Evolutionary conservation across 179 eudicot species (phyloP).

Genomic region (Amaranthus tricolor): DNA sequence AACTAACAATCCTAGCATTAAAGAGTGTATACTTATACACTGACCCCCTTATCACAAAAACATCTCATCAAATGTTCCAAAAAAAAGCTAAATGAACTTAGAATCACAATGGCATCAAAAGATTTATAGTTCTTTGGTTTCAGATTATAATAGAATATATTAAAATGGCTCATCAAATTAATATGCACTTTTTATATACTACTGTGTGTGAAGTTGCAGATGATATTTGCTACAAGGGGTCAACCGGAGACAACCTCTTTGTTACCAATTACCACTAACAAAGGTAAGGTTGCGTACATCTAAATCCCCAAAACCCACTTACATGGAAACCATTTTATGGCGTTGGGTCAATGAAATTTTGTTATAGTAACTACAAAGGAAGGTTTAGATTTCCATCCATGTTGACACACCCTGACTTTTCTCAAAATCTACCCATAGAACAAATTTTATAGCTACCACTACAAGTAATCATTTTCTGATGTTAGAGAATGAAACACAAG

Average conservation of each 20-base stretch:
- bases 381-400: not conserved
- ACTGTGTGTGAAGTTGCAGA: too few relatives aligned
- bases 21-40: not conserved
- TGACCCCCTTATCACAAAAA: not conserved
- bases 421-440: not conserved
- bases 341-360: too few relatives aligned
- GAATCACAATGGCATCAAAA: not conserved
- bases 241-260: too few relatives aligned
- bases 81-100: not conserved
- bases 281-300: too few relatives aligned
- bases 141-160: too few relatives aligned
- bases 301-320: too few relatives aligned
- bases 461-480: not conserved
- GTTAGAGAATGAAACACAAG: not conserved
- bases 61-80: not conserved
- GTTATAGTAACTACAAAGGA: not conserved
- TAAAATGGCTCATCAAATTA: too few relatives aligned
- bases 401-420: not conserved
- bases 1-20: not conserved
- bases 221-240: too few relatives aligned
- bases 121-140: not conserved
- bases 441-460: not conserved
- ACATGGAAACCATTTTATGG: too few relatives aligned
- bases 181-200: too few relatives aligned
- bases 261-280: too few relatives aligned